Evolutionary conservation across 140 eudicot species (phyloP), one percentile per base, ranked within the genome.

Genomic region (Oenanthe javanica): DNA sequence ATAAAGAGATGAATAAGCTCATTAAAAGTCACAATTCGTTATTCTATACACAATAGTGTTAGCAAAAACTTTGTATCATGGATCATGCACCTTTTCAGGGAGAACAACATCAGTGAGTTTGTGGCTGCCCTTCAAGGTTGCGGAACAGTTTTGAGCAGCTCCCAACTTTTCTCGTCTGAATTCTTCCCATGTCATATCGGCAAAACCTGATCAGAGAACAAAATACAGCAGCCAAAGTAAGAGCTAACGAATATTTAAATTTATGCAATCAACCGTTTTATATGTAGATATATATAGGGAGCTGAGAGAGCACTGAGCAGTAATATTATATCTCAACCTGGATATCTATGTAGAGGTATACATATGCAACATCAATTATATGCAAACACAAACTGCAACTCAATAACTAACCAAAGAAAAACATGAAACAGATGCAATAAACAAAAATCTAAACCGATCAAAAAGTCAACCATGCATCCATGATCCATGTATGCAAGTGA

Each of bases 141-240:
- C 98, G 38, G 99, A 96, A 67, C 99, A 96, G 79, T 96, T 89
- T 73, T 96, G 99, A 72, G 97, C 97, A 80, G 98, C 99, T 63
- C 99, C 99, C 25, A 93, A 75, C 78, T 73, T 88, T 10, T 86
- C 86, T 84, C 76, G 86, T 19, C 86, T 87, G 92, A 96, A 96
- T 85, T 96, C 99, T 43, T 96, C 98, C 93, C 94, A 96, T 57
- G 99, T 89, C 96, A 86, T 63, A 50, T 51, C 57, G 14, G 21
- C 19, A 51, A 51, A 51, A 51, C 57, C 57, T 51, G 57, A 19
- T 14, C 19, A 3, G 21, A 14, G 21, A 51, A 51, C 19, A 14
- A 42, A n/a, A 51, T 51, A 51, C 19, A 51, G 21, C 57, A 51
- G 6, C 57, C 57, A 51, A 51, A 51, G 21, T 51, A 51, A 51